These are phyloP conservation scores for Neonothopanus nambi DNA, from an alignment of 1,284 basidiomycete species.

Conservation along the genomic window DNA sequence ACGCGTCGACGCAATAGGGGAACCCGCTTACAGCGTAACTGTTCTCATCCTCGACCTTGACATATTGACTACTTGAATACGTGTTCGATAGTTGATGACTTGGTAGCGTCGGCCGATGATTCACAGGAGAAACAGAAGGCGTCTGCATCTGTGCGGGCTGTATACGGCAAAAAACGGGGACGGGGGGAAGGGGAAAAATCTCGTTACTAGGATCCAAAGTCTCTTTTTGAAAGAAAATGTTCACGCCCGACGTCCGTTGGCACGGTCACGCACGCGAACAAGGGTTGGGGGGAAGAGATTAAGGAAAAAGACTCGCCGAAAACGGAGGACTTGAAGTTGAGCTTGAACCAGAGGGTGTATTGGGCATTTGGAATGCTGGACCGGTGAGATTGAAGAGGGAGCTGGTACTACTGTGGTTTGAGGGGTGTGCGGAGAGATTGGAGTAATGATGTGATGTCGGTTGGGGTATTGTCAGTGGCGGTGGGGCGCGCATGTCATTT, in stretches of 20 bases:
- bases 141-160: constrained; percentile 65
- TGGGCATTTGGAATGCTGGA: constrained; percentile 58
- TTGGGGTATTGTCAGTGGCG: constrained; percentile 59
- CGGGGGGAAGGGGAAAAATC: constrained; percentile 30
- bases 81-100: constrained; percentile 34
- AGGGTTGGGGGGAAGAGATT: constrained; percentile 1
- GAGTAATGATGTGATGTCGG: constrained; percentile 34
- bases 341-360: constrained; percentile 72
- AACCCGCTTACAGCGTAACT: constrained; percentile 46
- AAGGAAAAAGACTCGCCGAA: constrained; percentile 72
- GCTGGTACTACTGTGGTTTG: constrained; percentile 35
- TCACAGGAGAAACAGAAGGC: constrained; percentile 46
- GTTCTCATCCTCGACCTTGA: constrained; percentile 68
- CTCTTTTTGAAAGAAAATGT: not conserved
- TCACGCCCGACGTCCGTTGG: not conserved
- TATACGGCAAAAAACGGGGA: constrained; percentile 30
- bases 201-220: constrained; percentile 46
- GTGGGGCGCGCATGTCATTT: constrained; percentile 49
- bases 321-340: constrained; percentile 73
- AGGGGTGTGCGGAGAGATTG: constrained; percentile 24
- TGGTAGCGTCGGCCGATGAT: constrained; percentile 38
- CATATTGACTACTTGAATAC: constrained; percentile 39
- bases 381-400: constrained; percentile 43
- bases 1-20: too few relatives aligned
- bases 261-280: not conserved